A percentile compares a stretch with the other conserved stretches of the same genome.
Conservation (phyloP, 441 rosid species). For the Erysimum cheiri region DNA sequence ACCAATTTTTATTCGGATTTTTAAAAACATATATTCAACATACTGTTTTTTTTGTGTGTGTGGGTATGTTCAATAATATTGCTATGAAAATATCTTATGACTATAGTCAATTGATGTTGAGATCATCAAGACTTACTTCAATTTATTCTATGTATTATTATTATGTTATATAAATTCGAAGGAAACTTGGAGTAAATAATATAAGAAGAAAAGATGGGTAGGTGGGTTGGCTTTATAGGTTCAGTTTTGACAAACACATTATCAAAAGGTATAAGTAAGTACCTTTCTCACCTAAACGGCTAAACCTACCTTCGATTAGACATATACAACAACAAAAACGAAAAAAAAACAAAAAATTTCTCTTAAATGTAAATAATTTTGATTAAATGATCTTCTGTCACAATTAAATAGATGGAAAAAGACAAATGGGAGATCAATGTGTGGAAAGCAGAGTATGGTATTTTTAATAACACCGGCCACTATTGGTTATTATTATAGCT, state of each 20-base stretch:
- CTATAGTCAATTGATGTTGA: constrained; percentile 36
- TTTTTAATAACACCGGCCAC: constrained; percentile 32
- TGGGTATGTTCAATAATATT: too few species aligned
- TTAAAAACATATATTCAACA: too few species aligned
- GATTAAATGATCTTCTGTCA: neutral
- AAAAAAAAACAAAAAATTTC: too few species aligned
- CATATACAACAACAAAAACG: neutral
- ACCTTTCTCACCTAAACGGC: constrained; percentile 40
- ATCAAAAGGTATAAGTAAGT: constrained; percentile 38
- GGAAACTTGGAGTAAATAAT: constrained; percentile 7
- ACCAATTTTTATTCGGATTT: neutral
- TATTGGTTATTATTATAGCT: neutral
- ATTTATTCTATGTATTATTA: neutral
- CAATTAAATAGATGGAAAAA: constrained; percentile 2
- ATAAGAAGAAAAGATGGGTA: constrained; percentile 7
- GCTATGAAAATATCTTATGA: neutral
- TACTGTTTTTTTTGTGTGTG: too few species aligned
- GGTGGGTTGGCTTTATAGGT: constrained; percentile 37
- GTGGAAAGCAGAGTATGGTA: constrained; percentile 1
- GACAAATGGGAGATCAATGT: neutral
- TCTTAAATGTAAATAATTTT: constrained; percentile 7
- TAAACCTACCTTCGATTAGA: constrained; percentile 36
- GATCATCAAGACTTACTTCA: constrained; percentile 4
- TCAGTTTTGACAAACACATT: constrained; percentile 40
- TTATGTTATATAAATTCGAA: constrained; percentile 1